A percentile compares a stretch with the other conserved stretches of the same genome.
Conservation (phyloP, 1,284 basidiomycete species). For the Anthracocystis panici-leucophaei region DNA sequence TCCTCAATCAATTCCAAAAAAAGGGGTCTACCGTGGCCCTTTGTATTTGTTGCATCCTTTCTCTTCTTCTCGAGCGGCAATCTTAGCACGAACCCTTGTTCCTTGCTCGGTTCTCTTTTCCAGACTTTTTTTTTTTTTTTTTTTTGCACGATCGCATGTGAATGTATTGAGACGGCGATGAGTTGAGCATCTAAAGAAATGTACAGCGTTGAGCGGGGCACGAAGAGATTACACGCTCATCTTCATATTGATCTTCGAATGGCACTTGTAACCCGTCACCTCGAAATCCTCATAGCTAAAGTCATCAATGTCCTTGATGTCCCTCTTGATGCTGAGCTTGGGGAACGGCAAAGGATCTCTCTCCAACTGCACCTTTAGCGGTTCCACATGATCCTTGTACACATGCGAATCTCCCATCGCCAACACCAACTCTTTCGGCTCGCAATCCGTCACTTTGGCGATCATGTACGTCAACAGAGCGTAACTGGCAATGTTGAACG, state of each 20-base stretch:
- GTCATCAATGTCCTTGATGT: conserved; percentile 81
- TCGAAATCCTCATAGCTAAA: conserved; percentile 85
- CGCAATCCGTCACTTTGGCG: conserved; percentile 86
- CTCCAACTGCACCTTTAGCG: conserved; percentile 82
- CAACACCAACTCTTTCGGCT: conserved; percentile 87
- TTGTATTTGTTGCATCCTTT: conserved; percentile 17
- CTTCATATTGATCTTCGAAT: conserved; percentile 92
- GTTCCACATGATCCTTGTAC: conserved; percentile 90
- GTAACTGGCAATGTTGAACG: conserved; percentile 99
- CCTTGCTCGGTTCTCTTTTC: conserved; percentile 4
- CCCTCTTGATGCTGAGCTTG: conserved; percentile 77
- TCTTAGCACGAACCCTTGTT: conserved; percentile 11
- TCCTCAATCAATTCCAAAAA: conserved; percentile 23
- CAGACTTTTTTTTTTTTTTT: conserved; percentile 2
- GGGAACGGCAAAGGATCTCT: conserved; percentile 86
- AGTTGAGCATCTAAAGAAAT: conserved; percentile 6
- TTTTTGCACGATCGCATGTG: neutral
- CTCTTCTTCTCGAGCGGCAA: conserved; percentile 8
- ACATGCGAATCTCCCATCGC: conserved; percentile 96
- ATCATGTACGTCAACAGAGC: conserved; percentile 97
- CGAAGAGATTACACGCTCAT: conserved; percentile 82
- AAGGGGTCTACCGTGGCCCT: conserved; percentile 13
- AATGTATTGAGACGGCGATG: neutral
- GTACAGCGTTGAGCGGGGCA: too few species aligned
- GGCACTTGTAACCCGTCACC: conserved; percentile 86